phyloP scores from a whole-genome alignment of 768 basidiomycete genomes.

The Kwoniella sp. region DNA sequence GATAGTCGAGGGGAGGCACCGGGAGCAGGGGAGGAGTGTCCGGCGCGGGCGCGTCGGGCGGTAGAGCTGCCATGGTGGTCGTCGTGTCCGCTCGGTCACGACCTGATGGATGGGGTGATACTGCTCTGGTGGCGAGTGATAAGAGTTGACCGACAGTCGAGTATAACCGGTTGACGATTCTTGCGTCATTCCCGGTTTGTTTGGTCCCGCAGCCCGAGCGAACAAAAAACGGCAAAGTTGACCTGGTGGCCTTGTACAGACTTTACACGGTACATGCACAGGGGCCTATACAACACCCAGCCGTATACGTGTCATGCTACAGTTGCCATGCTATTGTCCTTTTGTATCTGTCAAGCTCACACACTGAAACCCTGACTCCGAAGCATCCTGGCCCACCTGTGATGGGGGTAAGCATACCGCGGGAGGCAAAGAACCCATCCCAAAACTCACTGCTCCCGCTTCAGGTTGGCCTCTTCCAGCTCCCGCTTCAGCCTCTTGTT shows the following conservation, averaged over 20 bases:
- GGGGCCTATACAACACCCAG: background rate
- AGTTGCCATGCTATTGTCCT: background rate
- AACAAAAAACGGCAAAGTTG: background rate
- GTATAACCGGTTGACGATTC: too few relatives aligned
- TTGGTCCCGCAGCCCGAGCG: too few relatives aligned
- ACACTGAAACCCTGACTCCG: slow-evolving; percentile 50
- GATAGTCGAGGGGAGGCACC: slow-evolving; percentile 25
- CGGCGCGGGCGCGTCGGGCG: slow-evolving; percentile 6
- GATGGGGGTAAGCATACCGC: too few relatives aligned
- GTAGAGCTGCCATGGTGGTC: slow-evolving; percentile 5
- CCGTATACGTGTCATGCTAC: background rate
- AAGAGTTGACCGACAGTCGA: too few relatives aligned
- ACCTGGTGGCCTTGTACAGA: background rate
- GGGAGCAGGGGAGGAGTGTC: slow-evolving; percentile 25
- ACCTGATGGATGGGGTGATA: background rate
- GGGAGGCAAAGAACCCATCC: too few relatives aligned
- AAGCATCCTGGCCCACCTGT: slow-evolving; percentile 66
- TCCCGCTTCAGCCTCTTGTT: slow-evolving; percentile 62
- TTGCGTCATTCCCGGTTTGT: too few relatives aligned
- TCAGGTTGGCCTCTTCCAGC: slow-evolving; percentile 51
- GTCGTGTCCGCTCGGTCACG: background rate
- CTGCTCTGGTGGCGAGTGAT: too few relatives aligned
- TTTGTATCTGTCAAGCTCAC: background rate
- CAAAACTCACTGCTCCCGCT: slow-evolving; percentile 68
- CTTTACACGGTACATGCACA: slow-evolving; percentile 1